These are phyloP conservation scores for Leccinum olivaceopallidum DNA, from an alignment of 768 basidiomycete species.

Conservation along the genomic window DNA sequence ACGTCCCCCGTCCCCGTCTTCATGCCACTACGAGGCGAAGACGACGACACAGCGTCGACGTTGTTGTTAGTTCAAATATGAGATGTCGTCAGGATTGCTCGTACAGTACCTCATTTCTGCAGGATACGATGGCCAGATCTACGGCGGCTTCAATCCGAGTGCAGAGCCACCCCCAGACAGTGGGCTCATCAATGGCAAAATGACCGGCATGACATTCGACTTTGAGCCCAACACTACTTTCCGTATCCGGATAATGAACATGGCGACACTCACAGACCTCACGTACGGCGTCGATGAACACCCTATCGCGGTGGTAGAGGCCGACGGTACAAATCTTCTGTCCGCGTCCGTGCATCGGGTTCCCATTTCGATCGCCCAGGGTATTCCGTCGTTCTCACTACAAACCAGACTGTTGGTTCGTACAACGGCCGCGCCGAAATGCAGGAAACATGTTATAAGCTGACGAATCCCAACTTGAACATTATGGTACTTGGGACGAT, in stretches of 20 bases:
- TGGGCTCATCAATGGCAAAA: constrained; percentile 37
- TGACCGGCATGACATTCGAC: constrained; percentile 26
- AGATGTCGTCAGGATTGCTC: constrained; percentile 31
- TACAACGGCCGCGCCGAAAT: constrained; percentile 41
- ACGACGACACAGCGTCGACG: no score
- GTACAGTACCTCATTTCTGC: constrained; percentile 30
- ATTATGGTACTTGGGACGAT: constrained; percentile 31
- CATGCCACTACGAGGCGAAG: no score
- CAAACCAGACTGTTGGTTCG: constrained; percentile 38
- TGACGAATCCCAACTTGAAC: constrained; percentile 29
- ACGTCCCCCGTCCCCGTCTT: no score
- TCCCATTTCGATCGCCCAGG: constrained; percentile 47
- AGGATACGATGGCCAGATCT: constrained; percentile 31
- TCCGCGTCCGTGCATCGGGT: constrained; percentile 42
- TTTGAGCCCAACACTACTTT: constrained; percentile 39
- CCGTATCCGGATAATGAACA: constrained; percentile 49
- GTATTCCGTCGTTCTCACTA: constrained; percentile 46
- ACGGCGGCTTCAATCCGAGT: constrained; percentile 30
- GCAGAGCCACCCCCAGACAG: constrained; percentile 41
- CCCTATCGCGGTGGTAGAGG: constrained; percentile 47
- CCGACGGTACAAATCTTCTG: constrained; percentile 45
- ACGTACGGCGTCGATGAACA: constrained; percentile 49
- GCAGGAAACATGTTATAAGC: constrained; percentile 34
- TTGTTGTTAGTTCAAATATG: no score
- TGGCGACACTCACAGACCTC: constrained; percentile 47